Conservation (phyloP, 2,329 filamentous ascomycete genomes). For the Penicillium aurantiogriseum region DNA sequence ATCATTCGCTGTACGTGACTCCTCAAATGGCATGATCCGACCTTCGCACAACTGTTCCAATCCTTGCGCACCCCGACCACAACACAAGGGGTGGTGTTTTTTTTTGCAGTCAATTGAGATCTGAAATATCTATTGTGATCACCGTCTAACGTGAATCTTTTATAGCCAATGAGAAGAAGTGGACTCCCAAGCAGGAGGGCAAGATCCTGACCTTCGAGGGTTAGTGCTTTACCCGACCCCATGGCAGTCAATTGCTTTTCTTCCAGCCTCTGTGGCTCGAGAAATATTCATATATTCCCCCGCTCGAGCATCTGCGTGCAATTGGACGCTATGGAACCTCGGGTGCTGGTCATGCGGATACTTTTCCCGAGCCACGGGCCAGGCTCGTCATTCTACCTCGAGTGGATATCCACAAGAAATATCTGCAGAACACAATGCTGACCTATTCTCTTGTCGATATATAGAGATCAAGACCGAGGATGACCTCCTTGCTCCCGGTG, state of each 20-base stretch:
- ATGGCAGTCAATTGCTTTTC: conserved; percentile 15
- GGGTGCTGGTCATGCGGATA: conserved; percentile 13
- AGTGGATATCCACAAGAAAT: neutral
- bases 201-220: conserved; percentile 48
- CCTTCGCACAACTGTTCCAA: conserved; percentile 24
- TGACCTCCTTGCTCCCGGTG: conserved; percentile 86
- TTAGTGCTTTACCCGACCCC: conserved; percentile 29
- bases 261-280: conserved; percentile 6
- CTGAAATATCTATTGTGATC: neutral
- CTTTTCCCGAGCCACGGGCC: conserved; percentile 10
- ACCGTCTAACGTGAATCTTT: conserved; percentile 27
- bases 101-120: neutral
- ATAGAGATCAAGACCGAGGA: conserved; percentile 77
- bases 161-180: conserved; percentile 41
- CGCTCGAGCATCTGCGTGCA: neutral
- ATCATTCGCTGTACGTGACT: conserved; percentile 47
- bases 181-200: conserved; percentile 41
- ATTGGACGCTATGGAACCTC: conserved; percentile 13
- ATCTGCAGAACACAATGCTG: conserved; percentile 1
- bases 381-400: neutral
- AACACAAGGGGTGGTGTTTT: conserved; percentile 27
- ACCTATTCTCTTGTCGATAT: conserved; percentile 24
- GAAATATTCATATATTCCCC: neutral
- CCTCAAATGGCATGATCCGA: conserved; percentile 25
- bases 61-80: conserved; percentile 14